A percentile compares a stretch with the other conserved stretches of the same genome.
Evolutionary conservation across 148 eudicot species (phyloP).

Genomic region (Rhododendron vialii): DNA sequence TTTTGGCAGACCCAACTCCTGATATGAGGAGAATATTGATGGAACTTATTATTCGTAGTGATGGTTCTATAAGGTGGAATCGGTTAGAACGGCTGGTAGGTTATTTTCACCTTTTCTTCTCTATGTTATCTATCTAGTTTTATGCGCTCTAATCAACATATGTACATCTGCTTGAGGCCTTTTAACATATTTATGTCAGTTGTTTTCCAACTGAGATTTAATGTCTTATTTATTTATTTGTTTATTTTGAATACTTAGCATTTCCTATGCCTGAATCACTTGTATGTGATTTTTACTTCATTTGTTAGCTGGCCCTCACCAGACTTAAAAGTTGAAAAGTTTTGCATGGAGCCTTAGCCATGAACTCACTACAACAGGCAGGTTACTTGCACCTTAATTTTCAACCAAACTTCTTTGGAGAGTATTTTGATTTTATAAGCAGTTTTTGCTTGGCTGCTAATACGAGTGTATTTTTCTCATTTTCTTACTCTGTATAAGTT

Average conservation of each 20-base stretch:
- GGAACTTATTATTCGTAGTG: slow-evolving; percentile 83
- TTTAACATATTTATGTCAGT: not conserved
- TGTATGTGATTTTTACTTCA: no score
- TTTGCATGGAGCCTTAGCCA: not conserved
- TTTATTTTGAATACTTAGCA: not conserved
- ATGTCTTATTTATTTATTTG: no score
- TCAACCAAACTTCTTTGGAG: not conserved
- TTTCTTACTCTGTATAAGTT: not conserved
- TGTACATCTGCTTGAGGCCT: not conserved
- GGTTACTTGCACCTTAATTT: not conserved
- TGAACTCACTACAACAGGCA: not conserved
- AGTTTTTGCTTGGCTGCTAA: not conserved
- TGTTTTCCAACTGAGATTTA: not conserved
- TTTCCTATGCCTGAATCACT: not conserved
- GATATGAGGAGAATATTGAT: slow-evolving; percentile 92
- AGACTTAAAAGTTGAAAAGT: not conserved
- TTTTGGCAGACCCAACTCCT: slow-evolving; percentile 87
- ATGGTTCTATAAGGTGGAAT: slow-evolving; percentile 95
- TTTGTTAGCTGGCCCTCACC: not conserved
- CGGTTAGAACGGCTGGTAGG: slow-evolving; percentile 92
- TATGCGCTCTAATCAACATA: not conserved
- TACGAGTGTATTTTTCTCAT: not conserved
- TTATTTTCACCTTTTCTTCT: slow-evolving; percentile 8
- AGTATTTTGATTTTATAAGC: not conserved
- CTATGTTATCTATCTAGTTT: not conserved